Conservation (phyloP, 495 filamentous ascomycete genomes). For the Apodospora peruviana region DNA sequence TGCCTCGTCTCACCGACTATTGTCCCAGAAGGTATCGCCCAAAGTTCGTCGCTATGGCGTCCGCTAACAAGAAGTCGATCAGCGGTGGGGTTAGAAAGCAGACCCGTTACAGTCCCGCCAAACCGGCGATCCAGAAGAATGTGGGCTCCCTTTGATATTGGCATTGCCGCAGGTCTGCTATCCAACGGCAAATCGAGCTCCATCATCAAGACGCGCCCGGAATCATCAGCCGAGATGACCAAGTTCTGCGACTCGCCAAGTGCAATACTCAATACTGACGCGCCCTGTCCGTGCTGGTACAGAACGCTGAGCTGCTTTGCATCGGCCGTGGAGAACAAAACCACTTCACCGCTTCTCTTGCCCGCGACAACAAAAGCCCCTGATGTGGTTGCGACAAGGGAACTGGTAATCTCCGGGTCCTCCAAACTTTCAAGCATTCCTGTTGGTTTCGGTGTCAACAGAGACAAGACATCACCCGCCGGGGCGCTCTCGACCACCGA, state of each 20-base stretch:
- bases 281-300: constrained; percentile 11
- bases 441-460: background rate
- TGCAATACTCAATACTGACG: constrained; percentile 5
- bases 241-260: constrained; percentile 5
- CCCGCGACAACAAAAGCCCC: constrained; percentile 14
- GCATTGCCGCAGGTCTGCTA: background rate
- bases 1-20: background rate
- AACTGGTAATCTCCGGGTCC: constrained; percentile 16
- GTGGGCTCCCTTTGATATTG: background rate
- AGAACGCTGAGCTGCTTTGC: constrained; percentile 6
- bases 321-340: constrained; percentile 12
- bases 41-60: constrained; percentile 7
- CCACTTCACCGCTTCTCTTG: constrained; percentile 18
- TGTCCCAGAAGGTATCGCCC: constrained; percentile 16
- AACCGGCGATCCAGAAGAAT: constrained; percentile 10
- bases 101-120: constrained; percentile 1
- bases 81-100: constrained; percentile 10
- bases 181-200: background rate
- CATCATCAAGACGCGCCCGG: constrained; percentile 12
- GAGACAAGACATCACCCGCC: background rate
- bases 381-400: constrained; percentile 5
- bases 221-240: constrained; percentile 17
- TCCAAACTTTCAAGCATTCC: constrained; percentile 4
- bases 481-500: constrained; percentile 2
- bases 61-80: constrained; percentile 18